phyloP scores from a whole-genome alignment of 192 early-diverging fungal genomes.

The Coemansia sp. region DNA sequence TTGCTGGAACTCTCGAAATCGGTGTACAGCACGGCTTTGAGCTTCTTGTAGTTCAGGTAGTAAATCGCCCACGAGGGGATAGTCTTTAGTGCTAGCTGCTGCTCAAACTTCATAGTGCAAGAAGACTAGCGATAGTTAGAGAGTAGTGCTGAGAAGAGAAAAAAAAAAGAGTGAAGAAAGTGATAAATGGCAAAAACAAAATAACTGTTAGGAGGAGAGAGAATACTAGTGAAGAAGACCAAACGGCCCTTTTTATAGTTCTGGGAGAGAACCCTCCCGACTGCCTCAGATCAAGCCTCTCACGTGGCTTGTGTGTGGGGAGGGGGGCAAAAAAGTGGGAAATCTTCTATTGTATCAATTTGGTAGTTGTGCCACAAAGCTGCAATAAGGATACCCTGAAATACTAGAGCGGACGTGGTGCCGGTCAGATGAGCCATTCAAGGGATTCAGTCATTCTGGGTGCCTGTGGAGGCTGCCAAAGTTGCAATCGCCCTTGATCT shows the following conservation, averaged over 20 bases:
- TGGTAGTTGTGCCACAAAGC: neutral
- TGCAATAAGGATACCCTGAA: neutral
- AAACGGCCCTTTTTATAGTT: neutral
- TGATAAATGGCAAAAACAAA: neutral
- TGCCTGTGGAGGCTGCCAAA: neutral
- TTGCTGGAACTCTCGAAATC: slow-evolving; percentile 4
- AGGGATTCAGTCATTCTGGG: neutral
- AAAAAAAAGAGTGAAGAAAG: neutral
- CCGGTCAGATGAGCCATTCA: neutral
- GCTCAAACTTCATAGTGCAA: slow-evolving; percentile 59
- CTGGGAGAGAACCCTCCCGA: neutral
- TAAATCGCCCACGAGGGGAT: slow-evolving; percentile 59
- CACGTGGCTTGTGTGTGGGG: slow-evolving; percentile 1
- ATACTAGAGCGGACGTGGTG: neutral
- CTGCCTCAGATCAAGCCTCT: neutral
- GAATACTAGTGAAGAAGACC: neutral
- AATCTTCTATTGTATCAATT: neutral
- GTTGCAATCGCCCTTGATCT: neutral
- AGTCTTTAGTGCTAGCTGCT: slow-evolving; percentile 58
- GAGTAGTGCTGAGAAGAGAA: neutral
- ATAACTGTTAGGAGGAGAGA: neutral
- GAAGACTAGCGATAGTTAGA: neutral
- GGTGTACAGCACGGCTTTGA: slow-evolving; percentile 56
- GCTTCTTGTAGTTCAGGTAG: slow-evolving; percentile 59
- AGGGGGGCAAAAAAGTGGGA: neutral